These are phyloP conservation scores for Phytophthora macrochlamydospora DNA, from an alignment of 352 stramenopile genomes.

Conservation along the genomic window DNA sequence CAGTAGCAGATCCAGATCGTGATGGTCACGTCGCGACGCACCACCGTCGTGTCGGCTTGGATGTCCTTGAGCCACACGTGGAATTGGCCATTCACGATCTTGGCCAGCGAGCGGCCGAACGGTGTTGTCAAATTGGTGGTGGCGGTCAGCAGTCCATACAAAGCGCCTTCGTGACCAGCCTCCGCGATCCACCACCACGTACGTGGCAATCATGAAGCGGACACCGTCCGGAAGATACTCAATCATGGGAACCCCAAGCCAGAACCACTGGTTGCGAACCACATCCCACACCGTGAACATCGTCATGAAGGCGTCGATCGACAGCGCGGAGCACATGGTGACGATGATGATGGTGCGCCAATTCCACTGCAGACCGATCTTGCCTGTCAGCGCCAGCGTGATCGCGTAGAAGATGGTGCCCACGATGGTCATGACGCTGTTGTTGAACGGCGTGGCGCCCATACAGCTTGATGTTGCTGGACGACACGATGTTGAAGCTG, in stretches of 20 bases:
- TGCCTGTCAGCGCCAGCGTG: constrained; percentile 40
- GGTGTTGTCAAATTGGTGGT: constrained; percentile 49
- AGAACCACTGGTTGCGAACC: constrained; percentile 63
- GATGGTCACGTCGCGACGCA: constrained; percentile 60
- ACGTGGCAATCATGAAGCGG: constrained; percentile 62
- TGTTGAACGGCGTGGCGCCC: constrained; percentile 46
- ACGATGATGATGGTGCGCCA: constrained; percentile 46
- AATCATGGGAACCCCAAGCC: constrained; percentile 53
- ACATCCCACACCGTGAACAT: constrained; percentile 56
- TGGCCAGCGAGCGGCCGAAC: constrained; percentile 46
- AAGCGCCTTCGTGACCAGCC: constrained; percentile 46
- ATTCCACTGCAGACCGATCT: constrained; percentile 58
- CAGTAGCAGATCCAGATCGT: constrained; percentile 58
- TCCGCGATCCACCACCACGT: constrained; percentile 62
- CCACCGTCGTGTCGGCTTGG: constrained; percentile 39
- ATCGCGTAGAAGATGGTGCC: constrained; percentile 43
- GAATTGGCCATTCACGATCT: constrained; percentile 54
- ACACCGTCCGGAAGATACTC: constrained; percentile 51
- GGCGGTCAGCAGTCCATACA: constrained; percentile 58
- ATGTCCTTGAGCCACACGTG: constrained; percentile 55
- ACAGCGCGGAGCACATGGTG: constrained; percentile 38
- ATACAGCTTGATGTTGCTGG: constrained; percentile 55
- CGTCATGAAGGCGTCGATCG: constrained; percentile 49
- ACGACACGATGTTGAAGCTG: constrained; percentile 59
- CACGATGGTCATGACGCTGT: constrained; percentile 50